Evolutionary conservation across 208 protist genomes (phyloP), one percentile per base, ranked within the genome.

Genomic region (Chromosphaera perkinsii): DNA sequence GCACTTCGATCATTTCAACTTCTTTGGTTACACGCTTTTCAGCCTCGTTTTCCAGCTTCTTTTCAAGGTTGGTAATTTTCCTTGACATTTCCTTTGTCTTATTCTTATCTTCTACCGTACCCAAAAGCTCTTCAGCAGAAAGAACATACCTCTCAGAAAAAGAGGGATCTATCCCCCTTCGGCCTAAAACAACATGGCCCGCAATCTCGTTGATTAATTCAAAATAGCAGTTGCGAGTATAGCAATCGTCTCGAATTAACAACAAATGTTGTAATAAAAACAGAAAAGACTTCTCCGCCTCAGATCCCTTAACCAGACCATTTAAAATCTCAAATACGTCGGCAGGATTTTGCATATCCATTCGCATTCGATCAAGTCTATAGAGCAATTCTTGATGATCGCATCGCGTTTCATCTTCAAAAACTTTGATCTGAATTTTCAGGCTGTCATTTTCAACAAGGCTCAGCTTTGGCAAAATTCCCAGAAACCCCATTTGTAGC

Each of bases 251-350:
- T 24, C 33, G 61, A 14, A 67, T 37, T 9, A 55, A 48, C 22
- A 67, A 3, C 32, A 67, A 26, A 17, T 67, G 47, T 51, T 67
- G 61, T 32, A 67, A 10, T 29, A 4, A 27, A 51, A 14, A 36
- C 7, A 67, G 61, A 20, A 67, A 57, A 14, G n/a, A 57, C 14
- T 9, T 14, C 5, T 52, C 35, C 29, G 61, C 20, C 10, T 39
- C 29, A 1, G 61, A 57, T 31, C 43, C 61, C 3, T 3, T 9
- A 20, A 67, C 26, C 32, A 22, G 10, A n/a, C 20, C 4, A 3
- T 37, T 10, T 14, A 67, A 35, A 27, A 39, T 4, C 17, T 29
- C 10, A 24, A 54, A 67, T 1, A 48, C 32, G 7, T 54, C 43
- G 2, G 39, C 4, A 12, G 47, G 47, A 35, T 67, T 37, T 14